Percentiles rank a stretch among this genome's conserved stretches.
Conservation (phyloP, 768 basidiomycete genomes). For the Suillus decipiens region DNA sequence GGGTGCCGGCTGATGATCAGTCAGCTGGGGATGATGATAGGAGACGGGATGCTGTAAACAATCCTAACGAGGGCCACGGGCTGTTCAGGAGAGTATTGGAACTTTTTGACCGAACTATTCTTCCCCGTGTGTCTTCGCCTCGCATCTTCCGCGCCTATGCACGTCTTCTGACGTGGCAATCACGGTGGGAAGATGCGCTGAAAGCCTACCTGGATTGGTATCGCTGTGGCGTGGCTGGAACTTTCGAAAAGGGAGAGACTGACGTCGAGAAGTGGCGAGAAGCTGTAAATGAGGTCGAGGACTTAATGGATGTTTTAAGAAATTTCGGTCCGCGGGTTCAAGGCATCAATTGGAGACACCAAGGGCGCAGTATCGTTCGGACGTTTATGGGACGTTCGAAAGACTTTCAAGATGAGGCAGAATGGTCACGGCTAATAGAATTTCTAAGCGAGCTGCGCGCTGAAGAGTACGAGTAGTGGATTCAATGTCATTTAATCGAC, state of each 20-base stretch:
- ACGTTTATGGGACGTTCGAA: slow-evolving; percentile 86
- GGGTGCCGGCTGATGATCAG: slow-evolving; percentile 45
- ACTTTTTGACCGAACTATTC: slow-evolving; percentile 75
- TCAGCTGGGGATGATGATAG: slow-evolving; percentile 27
- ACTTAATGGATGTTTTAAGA: slow-evolving; percentile 78
- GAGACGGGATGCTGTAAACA: slow-evolving; percentile 27
- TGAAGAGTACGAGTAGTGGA: slow-evolving; percentile 15
- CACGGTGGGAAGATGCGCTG: slow-evolving; percentile 72
- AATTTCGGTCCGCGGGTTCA: slow-evolving; percentile 78
- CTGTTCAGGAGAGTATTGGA: slow-evolving; percentile 66
- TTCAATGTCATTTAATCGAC: background rate
- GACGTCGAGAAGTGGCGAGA: slow-evolving; percentile 71
- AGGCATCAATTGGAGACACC: slow-evolving; percentile 75
- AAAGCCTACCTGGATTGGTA: slow-evolving; percentile 88
- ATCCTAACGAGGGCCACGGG: slow-evolving; percentile 68
- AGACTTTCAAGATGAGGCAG: slow-evolving; percentile 88
- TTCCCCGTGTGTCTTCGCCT: slow-evolving; percentile 78
- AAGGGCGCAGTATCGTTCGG: slow-evolving; percentile 83
- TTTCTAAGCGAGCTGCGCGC: slow-evolving; percentile 42
- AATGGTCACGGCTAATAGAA: slow-evolving; percentile 70
- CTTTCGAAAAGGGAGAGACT: slow-evolving; percentile 66
- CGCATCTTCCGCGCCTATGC: slow-evolving; percentile 85
- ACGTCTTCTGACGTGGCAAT: slow-evolving; percentile 74
- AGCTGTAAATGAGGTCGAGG: slow-evolving; percentile 77
- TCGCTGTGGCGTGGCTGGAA: slow-evolving; percentile 62